Conservation (phyloP, 495 filamentous ascomycete genomes). For the Hypoxylon cercidicola region DNA sequence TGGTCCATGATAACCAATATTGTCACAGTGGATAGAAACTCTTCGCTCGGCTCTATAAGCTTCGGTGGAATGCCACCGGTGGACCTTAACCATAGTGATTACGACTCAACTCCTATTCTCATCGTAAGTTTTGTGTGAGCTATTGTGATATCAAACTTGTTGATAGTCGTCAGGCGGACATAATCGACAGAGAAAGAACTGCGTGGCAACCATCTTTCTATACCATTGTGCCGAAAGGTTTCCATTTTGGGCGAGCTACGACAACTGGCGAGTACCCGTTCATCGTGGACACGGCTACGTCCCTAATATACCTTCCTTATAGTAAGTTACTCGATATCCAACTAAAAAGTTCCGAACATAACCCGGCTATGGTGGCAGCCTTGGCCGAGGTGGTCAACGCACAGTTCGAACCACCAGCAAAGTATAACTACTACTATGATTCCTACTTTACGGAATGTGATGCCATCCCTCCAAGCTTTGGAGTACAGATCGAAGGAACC, state of each 20-base stretch:
- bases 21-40: conserved; percentile 47
- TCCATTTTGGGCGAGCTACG: conserved; percentile 47
- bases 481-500: conserved; percentile 59
- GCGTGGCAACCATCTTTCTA: conserved; percentile 54
- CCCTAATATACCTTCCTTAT: conserved; percentile 55
- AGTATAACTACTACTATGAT: conserved; percentile 55
- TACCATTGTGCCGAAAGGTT: conserved; percentile 54
- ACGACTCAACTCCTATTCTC: conserved; percentile 51
- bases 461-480: conserved; percentile 63
- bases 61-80: conserved; percentile 61
- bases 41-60: conserved; percentile 57
- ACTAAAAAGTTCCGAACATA: background rate
- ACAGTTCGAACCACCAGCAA: conserved; percentile 65
- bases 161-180: conserved; percentile 29
- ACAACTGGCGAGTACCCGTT: conserved; percentile 51
- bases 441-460: conserved; percentile 66
- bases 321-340: background rate
- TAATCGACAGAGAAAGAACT: conserved; percentile 40
- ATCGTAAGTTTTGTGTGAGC: conserved; percentile 45
- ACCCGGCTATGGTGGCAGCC: conserved; percentile 15
- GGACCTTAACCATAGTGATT: conserved; percentile 39
- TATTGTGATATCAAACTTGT: background rate
- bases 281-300: conserved; percentile 62
- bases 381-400: conserved; percentile 62
- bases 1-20: background rate